These are phyloP conservation scores for Thalassiosira hispida DNA, from an alignment of 352 stramenopile species.

Conservation along the genomic window DNA sequence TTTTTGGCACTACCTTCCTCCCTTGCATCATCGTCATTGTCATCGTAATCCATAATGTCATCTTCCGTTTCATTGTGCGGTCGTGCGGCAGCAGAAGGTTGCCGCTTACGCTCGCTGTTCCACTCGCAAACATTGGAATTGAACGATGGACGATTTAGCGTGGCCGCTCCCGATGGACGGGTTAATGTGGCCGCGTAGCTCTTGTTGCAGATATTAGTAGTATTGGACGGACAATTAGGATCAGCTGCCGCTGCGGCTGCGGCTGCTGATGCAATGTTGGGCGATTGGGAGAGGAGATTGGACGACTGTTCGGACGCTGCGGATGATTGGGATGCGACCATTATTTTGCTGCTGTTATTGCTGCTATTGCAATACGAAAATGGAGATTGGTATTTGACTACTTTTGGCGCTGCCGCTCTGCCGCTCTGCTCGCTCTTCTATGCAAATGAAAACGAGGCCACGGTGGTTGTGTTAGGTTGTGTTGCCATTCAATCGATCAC, in stretches of 20 bases:
- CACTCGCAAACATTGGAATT: constrained; percentile 5
- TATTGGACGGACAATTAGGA: not conserved
- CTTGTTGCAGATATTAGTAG: constrained; percentile 27
- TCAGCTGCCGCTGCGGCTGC: not conserved
- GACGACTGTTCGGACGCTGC: constrained; percentile 4
- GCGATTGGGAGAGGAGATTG: constrained; percentile 28
- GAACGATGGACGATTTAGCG: not conserved
- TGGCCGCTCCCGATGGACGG: constrained; percentile 7
- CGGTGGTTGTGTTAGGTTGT: no score
- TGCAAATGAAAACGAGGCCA: no score
- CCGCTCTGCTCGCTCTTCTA: no score
- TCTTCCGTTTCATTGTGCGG: not conserved
- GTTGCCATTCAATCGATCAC: not conserved
- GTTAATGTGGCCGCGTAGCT: constrained; percentile 37
- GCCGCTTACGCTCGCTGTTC: not conserved
- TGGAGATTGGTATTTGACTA: not conserved
- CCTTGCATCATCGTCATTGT: not conserved
- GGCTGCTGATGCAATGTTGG: not conserved
- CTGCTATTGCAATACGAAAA: not conserved
- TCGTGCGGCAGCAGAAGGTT: no score
- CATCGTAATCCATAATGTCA: not conserved
- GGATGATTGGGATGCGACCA: not conserved
- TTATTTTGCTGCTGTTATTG: not conserved
- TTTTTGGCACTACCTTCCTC: not conserved
- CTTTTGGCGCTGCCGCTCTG: no score